Evolutionary conservation across 805 yeast species (phyloP), one percentile per base, ranked within the genome.

Genomic region (Candida caryicola): DNA sequence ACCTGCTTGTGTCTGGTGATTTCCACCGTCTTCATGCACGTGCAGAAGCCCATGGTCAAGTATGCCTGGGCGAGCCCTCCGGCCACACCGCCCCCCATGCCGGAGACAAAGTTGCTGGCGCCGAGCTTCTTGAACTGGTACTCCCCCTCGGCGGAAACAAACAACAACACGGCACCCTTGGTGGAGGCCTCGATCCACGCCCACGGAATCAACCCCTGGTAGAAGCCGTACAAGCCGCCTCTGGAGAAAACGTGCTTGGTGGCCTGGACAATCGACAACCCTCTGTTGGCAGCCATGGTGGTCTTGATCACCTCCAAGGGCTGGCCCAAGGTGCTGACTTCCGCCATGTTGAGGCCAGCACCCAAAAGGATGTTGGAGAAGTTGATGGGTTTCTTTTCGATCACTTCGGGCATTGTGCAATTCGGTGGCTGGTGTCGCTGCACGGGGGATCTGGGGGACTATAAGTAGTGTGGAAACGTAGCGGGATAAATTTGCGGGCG

Each of bases 181-280:
- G 99, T 93, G n/a, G 96, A 85, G 7, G 96, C 99, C 66, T 91
- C 99, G 51, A 93, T 85, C 97, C 98, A 90, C 5, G 98, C 99
- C 99, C 99, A 93, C 33, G 99, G 99, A 48, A 91, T 90, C 59
- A 93, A 74, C 23, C 99, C 99, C 64, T 93, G 99, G 67, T 90
- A 93, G 69, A 90, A 93, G 0, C 98, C 99, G 19, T 77, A 59
- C 13, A 83, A 54, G 37, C 99, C 99, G 49, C 99, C 99, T 55
- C 99, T 80, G 12, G 93, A 75, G 93, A 95, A 88, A 45, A 93
- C 90, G 29, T 79, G 73, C 41, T 74, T 74, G 36, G 82, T 73
- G 18, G 96, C 86, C 50, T 80, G 80, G 8, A 77, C 50, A 45
- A 93, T 68, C 2, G 80, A 60, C 44, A 91, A 71, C 21, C 74